Base-by-base conservation (phyloP, 768 basidiomycete species). In the Pleurotus eryngii region DNA sequence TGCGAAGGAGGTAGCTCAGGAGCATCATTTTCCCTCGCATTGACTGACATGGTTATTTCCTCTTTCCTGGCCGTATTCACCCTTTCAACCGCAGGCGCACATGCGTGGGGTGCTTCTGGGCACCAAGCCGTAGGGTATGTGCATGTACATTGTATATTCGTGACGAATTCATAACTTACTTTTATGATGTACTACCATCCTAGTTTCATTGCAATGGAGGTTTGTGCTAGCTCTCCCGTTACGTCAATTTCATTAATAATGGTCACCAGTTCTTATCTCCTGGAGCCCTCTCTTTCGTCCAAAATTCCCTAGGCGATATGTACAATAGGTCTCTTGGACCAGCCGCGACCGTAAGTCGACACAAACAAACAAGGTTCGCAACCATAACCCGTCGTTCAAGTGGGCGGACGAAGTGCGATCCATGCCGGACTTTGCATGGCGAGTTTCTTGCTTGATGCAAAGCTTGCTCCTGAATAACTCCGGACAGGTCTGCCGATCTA, bases 401-500 rank as follows among this genome's bases (percentile, higher is more conserved):
- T 84, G 81, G 81, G 81, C 81, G 0, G 82, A 84, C 61, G 68
- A 67, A 14, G 74, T 83, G 58, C 73, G 73, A 43, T 73, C 70
- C n/a, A 64, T 70, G 57, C 53, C 67, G 4, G 74, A 72, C 11
- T 76, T 64, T 64, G 65, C 50, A 60, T 79, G 68, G 80, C 80
- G 51, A 35, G 70, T 61, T 8, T 6, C 22, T 39, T n/a, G 42
- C 8, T 8, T 11, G n/a, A 20, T 43, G 26, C 26, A 24, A 26
- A 12, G 40, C 30, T 12, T 54, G n/a, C 18, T 45, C 48, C 40
- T 35, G n/a, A 55, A 24, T 49, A 26, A 17, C 42, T 22, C n/a
- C 15, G 18, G 37, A 26, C 30, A 72, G 79, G 81, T 69, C 76
- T 58, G 59, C 72, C 20, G 57, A 64, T 57, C 70, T 79, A 38